These are phyloP conservation scores for Hydnum rufescens DNA, from an alignment of 768 basidiomycete species.

Conservation along the genomic window DNA sequence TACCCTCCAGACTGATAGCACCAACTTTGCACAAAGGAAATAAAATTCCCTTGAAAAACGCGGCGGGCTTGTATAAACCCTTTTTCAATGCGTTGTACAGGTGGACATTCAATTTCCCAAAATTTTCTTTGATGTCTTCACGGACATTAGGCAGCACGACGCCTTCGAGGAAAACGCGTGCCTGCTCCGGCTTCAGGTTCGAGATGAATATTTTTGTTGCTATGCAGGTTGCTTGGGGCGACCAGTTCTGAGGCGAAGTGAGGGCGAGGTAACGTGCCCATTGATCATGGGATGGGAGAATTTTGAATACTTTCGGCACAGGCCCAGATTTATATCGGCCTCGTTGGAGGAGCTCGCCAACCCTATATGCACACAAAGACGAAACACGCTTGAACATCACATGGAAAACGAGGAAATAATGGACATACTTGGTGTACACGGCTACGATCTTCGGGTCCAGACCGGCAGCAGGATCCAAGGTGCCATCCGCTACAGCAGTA, in stretches of 20 bases:
- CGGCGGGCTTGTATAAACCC: slow-evolving; percentile 86
- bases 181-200: slow-evolving; percentile 88
- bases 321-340: slow-evolving; percentile 73
- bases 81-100: slow-evolving; percentile 87
- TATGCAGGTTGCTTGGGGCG: slow-evolving; percentile 82
- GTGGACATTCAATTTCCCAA: slow-evolving; percentile 76
- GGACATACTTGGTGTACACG: slow-evolving; percentile 6
- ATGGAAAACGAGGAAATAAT: background rate
- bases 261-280: slow-evolving; percentile 94
- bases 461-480: slow-evolving; percentile 8
- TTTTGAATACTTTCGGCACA: slow-evolving; percentile 93
- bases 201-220: slow-evolving; percentile 93
- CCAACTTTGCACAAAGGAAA: slow-evolving; percentile 87
- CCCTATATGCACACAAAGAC: slow-evolving; percentile 25
- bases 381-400: background rate
- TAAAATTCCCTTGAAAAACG: slow-evolving; percentile 95
- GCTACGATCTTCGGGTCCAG: slow-evolving; percentile 9
- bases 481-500: background rate
- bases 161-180: slow-evolving; percentile 78
- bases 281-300: slow-evolving; percentile 83
- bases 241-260: slow-evolving; percentile 85
- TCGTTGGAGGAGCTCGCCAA: slow-evolving; percentile 59
- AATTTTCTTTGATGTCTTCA: slow-evolving; percentile 63
- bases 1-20: slow-evolving; percentile 4
- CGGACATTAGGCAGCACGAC: slow-evolving; percentile 79